Conservation (phyloP, 352 stramenopile species). For the Pythium aquatile region DNA sequence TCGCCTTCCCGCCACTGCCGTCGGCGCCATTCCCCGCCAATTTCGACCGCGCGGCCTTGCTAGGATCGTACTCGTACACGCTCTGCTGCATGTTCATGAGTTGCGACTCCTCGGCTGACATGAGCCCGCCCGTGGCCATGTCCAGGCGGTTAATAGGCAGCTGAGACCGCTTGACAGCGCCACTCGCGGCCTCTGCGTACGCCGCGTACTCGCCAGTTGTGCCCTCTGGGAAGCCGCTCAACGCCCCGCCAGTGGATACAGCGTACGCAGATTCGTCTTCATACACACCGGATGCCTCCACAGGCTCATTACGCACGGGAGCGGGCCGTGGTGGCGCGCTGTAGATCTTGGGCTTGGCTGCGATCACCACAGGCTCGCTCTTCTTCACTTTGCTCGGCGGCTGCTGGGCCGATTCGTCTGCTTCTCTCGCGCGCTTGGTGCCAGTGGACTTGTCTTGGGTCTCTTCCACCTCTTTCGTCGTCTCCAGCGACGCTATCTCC, state of each 20-base stretch:
- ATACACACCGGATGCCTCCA: neutral
- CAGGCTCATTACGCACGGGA: slow-evolving; percentile 22
- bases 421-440: slow-evolving; percentile 38
- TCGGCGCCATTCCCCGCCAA: neutral
- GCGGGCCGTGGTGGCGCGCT: slow-evolving; percentile 65
- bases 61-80: slow-evolving; percentile 83
- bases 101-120: slow-evolving; percentile 70
- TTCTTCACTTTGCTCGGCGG: slow-evolving; percentile 36
- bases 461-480: slow-evolving; percentile 41
- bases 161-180: slow-evolving; percentile 1
- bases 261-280: neutral
- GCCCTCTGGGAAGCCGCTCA: slow-evolving; percentile 63
- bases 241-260: slow-evolving; percentile 23
- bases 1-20: slow-evolving; percentile 33
- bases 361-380: slow-evolving; percentile 32
- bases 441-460: neutral
- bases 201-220: slow-evolving; percentile 52
- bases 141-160: slow-evolving; percentile 51
- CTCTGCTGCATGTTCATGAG: slow-evolving; percentile 84
- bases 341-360: slow-evolving; percentile 59
- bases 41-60: slow-evolving; percentile 27
- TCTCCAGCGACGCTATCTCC: slow-evolving; percentile 76
- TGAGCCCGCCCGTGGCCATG: slow-evolving; percentile 61
- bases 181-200: neutral
- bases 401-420: slow-evolving; percentile 18